Base-by-base conservation (phyloP, 2,329 filamentous ascomycete species). In the Cytospora paraplurivora region DNA sequence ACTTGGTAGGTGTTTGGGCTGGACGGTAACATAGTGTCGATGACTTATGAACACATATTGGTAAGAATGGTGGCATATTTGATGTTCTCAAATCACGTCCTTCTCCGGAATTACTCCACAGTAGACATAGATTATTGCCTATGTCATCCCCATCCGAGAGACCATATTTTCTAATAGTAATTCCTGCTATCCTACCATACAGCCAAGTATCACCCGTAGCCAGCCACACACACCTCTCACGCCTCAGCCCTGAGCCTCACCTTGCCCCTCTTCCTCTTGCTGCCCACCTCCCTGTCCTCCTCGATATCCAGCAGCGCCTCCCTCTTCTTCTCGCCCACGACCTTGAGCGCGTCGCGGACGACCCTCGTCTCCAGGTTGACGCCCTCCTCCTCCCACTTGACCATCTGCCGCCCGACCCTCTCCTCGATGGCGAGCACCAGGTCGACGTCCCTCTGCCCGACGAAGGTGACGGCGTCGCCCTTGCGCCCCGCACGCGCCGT, bases 291-390 rank as follows among this genome's bases (percentile, higher is more conserved):
- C 70, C 90, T 88, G 12, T 91, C 90, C 77, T 98, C 92, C 74
- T 97, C 95, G 68, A 98, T 92, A 76, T 96, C 92, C 70, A 97
- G 76, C 74, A 94, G 74, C 0, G 94, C 95, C 77, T 97, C 93
- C 63, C 93, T 85, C 83, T 97, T 97, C 85, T 94, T 96, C 81
- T 96, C 91, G n/a, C 91, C 89, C 7, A 99, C 95, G 53, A 92
- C 76, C 82, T 96, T 97, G 72, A 99, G 78, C 41, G 89, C 88
- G 67, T 96, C 93, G 61, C 90, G 84, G 55, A 97, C 82, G 32
- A 99, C 92, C 63, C 95, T 83, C 1, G 89, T 91, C 80, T 98
- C 94, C n/a, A 99, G 79, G 77, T 92, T 98, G 62, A 99, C 95
- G 1, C 92, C 92, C 71, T 96, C 92, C 75, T 98, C 94, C 59